Conservation (phyloP, 2,329 filamentous ascomycete species). For the Penicillium occitanis region DNA sequence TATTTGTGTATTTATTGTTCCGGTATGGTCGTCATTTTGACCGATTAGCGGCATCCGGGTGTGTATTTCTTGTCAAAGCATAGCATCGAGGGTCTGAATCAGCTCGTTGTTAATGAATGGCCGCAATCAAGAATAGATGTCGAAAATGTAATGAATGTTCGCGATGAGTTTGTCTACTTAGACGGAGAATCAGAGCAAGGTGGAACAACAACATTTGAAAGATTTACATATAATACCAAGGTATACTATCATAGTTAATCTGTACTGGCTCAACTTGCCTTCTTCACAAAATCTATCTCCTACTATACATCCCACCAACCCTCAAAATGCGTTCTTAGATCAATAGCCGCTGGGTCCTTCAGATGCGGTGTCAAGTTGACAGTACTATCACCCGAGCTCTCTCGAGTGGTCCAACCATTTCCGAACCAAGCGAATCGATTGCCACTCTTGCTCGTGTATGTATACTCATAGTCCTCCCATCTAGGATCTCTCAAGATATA, state of each 20-base stretch:
- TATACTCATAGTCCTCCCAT: constrained; percentile 62
- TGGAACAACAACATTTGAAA: no score
- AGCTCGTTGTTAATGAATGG: no score
- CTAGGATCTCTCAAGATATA: constrained; percentile 57
- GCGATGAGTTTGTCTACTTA: neutral
- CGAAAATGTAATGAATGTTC: no score
- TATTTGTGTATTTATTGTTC: neutral
- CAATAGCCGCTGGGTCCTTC: constrained; percentile 54
- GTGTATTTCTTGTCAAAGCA: neutral
- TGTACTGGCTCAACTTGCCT: neutral
- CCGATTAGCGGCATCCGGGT: neutral
- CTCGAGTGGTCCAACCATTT: constrained; percentile 64
- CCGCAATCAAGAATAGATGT: no score
- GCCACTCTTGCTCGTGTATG: constrained; percentile 43
- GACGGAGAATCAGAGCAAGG: neutral
- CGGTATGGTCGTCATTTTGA: neutral
- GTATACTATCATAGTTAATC: neutral
- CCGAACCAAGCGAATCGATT: constrained; percentile 61
- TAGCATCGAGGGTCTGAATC: no score
- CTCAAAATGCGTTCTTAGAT: constrained; percentile 65
- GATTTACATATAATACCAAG: neutral
- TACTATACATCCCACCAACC: constrained; percentile 60
- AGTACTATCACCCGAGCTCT: constrained; percentile 46
- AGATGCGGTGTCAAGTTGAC: constrained; percentile 66
- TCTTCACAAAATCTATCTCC: neutral